Evolutionary conservation across 768 basidiomycete species (phyloP).

Genomic region (Krasilnikovozyma curviuscula): DNA sequence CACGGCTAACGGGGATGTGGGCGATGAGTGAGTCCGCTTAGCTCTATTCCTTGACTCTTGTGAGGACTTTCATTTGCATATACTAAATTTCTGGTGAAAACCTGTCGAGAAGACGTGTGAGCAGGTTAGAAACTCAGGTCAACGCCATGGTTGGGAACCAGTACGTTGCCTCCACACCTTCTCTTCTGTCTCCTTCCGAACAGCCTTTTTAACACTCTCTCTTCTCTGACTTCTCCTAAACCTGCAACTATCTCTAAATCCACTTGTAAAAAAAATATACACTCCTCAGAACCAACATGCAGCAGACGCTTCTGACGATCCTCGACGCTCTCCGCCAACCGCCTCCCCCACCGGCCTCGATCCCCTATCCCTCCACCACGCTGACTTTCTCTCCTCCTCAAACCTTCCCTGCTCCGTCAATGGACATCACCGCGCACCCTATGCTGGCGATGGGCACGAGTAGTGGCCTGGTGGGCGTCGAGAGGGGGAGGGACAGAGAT

Average conservation of each 20-base stretch:
- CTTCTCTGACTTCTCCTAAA: neutral
- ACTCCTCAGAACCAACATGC: neutral
- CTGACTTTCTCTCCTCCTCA: neutral
- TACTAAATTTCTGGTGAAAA: constrained; percentile 29
- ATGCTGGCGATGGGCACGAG: no score
- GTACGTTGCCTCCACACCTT: no score
- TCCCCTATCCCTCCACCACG: neutral
- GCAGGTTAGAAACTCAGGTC: neutral
- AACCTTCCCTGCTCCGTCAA: neutral
- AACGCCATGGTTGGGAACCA: neutral
- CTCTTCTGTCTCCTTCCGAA: neutral
- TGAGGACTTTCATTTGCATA: constrained; percentile 76
- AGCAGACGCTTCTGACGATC: neutral
- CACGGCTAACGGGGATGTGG: constrained; percentile 15
- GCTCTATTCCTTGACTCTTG: constrained; percentile 53
- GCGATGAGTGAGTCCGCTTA: constrained; percentile 5
- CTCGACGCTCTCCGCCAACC: neutral
- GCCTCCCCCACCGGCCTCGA: neutral
- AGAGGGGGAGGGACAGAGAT: neutral
- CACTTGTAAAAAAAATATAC: neutral
- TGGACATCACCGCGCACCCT: no score
- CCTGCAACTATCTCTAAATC: neutral
- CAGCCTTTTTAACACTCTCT: neutral
- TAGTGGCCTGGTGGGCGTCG: no score
- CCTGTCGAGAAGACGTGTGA: constrained; percentile 5